Conservation (phyloP, 768 basidiomycete genomes). For the Pisolithus microcarpus region DNA sequence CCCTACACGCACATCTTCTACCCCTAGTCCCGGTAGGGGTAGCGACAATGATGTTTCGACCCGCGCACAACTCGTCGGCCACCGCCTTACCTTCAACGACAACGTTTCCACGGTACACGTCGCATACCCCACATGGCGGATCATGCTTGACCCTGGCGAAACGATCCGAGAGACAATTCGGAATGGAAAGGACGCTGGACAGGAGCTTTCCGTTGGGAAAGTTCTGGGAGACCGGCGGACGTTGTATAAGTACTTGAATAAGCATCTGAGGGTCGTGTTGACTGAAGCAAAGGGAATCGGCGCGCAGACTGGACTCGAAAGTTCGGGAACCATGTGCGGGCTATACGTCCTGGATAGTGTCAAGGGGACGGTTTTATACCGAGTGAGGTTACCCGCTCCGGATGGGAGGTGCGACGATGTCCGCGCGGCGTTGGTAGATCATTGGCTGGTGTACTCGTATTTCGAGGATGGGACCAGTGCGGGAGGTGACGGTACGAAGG, state of each 20-base stretch:
- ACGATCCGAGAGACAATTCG: constrained; percentile 46
- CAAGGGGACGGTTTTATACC: constrained; percentile 74
- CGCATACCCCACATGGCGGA: constrained; percentile 60
- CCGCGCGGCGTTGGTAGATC: constrained; percentile 68
- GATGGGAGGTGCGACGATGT: constrained; percentile 48
- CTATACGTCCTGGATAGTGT: constrained; percentile 74
- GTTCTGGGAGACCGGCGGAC: constrained; percentile 84
- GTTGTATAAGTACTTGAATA: constrained; percentile 92
- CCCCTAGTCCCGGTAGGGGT: constrained; percentile 3
- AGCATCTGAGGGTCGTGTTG: constrained; percentile 61
- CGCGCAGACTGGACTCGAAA: no score
- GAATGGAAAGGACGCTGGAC: constrained; percentile 28
- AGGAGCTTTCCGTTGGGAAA: constrained; percentile 72
- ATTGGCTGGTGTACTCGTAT: constrained; percentile 90
- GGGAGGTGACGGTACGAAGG: constrained; percentile 43
- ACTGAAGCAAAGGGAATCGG: constrained; percentile 34
- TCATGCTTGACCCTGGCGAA: constrained; percentile 51
- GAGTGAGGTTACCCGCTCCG: constrained; percentile 43
- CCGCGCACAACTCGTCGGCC: constrained; percentile 47
- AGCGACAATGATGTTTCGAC: constrained; percentile 8
- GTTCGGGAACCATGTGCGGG: constrained; percentile 34
- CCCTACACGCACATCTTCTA: constrained; percentile 28
- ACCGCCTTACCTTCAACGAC: constrained; percentile 40
- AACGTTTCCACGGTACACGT: constrained; percentile 40
- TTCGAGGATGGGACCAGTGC: constrained; percentile 48